Evolutionary conservation across 352 stramenopile species (phyloP), one percentile per base, ranked within the genome.

Genomic region (Globisporangium recalcitrans): DNA sequence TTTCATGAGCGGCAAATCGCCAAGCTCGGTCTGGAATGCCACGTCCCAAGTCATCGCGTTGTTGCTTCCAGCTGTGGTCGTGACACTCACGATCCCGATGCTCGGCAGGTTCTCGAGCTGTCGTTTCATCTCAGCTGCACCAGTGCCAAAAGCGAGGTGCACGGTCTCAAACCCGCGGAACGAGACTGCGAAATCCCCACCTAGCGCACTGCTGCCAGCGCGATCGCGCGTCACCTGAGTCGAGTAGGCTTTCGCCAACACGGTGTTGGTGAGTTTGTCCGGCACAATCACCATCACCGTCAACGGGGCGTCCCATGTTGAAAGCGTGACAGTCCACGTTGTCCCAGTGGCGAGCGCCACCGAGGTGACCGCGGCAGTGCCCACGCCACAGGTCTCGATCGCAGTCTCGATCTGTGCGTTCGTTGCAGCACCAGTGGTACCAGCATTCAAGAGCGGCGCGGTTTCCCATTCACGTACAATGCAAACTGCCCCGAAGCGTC

Each of bases 21-120:
- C 95, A n/a, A 97, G 70, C 55, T 98, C 89, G 9, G 92, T 97
- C 21, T 95, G 55, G 64, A 99, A 99, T 3, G 85, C 96, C 5
- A 98, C 76, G 36, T 85, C 81, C 95, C 95, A 98, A 1, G 54
- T 73, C 71, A 82, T 87, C 0, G 73, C 75, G 52, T 93, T 96
- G 63, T 93, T 77, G 2, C 67, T 48, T 0, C 75, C 72, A 4
- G 81, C 67, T 1, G 73, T 75, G 10, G 64, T 53, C 13, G 79
- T 67, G 0, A 98, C 91, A 3, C 61, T 53, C 16, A 98, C 90
- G 16, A 96, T 60, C 0, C 85, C 82, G 19, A 96, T 72, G 0
- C 70, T 91, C 9, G 72, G 71, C 3, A 98, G 74, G 60, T 98
- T 98, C 67, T 98, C 84, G 8, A 98, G 72, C 19, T 85, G 77